phyloP scores from a whole-genome alignment of 345 rosid genomes.

The Eucalyptus melliodora region DNA sequence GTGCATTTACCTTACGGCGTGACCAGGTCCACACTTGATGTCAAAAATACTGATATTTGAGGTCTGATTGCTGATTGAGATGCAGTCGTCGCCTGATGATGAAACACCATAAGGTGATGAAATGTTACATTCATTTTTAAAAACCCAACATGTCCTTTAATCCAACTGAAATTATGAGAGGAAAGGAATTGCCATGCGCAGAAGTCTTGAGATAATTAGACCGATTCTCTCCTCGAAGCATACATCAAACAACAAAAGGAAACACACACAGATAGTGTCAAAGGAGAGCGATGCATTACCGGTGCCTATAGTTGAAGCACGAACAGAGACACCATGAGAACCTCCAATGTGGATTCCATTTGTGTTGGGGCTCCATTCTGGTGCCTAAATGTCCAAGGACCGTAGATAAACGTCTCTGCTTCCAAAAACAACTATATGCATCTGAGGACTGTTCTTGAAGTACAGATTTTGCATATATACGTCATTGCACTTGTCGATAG shows the following conservation, averaged over 20 bases:
- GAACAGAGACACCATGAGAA: neutral
- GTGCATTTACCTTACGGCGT: neutral
- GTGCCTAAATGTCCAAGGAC: neutral
- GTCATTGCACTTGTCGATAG: neutral
- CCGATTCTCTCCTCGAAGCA: neutral
- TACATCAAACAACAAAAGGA: neutral
- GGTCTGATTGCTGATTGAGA: neutral
- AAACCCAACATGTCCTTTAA: neutral
- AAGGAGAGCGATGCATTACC: neutral
- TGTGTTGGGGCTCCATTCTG: slow-evolving; percentile 21
- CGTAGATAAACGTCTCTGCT: neutral
- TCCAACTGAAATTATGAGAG: neutral
- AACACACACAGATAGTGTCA: neutral
- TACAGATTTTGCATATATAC: neutral
- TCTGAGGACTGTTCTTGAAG: neutral
- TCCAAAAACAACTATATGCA: neutral
- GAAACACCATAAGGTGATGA: neutral
- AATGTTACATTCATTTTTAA: neutral
- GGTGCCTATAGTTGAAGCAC: neutral
- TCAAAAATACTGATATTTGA: neutral
- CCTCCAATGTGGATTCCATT: slow-evolving; percentile 22
- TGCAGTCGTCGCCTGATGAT: neutral
- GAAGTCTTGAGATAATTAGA: neutral
- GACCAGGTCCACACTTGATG: neutral
- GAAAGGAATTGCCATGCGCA: neutral